phyloP scores from a whole-genome alignment of 192 early-diverging fungal species.

The Umbelopsis sp. region DNA sequence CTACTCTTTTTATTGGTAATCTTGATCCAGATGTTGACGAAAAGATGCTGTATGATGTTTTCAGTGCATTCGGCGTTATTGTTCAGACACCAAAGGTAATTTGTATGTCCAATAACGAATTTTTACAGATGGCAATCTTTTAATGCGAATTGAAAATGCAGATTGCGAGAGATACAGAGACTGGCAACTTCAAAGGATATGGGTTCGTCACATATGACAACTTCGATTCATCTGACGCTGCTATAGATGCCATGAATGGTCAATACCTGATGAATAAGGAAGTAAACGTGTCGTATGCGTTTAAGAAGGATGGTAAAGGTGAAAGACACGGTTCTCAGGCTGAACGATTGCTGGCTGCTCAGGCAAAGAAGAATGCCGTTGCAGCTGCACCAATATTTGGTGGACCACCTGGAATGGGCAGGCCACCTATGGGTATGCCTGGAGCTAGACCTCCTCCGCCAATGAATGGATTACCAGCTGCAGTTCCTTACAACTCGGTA shows the following conservation, averaged over 20 bases:
- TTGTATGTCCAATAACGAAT: neutral
- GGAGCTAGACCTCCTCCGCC: constrained; percentile 14
- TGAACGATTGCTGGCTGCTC: constrained; percentile 89
- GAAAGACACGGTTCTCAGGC: constrained; percentile 95
- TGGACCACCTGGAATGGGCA: constrained; percentile 36
- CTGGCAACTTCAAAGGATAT: constrained; percentile 88
- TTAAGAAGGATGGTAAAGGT: constrained; percentile 98
- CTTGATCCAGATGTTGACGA: constrained; percentile 92
- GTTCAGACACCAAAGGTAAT: constrained; percentile 78
- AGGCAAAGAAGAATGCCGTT: constrained; percentile 81
- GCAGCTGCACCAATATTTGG: constrained; percentile 76
- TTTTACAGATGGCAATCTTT: neutral
- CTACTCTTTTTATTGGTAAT: constrained; percentile 95
- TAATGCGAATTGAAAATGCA: constrained; percentile 13
- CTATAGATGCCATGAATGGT: constrained; percentile 97
- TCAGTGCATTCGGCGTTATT: constrained; percentile 92
- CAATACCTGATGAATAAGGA: constrained; percentile 95
- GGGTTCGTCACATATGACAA: constrained; percentile 91
- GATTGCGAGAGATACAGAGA: constrained; percentile 83
- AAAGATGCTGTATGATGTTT: constrained; percentile 91
- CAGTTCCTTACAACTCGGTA: constrained; percentile 14
- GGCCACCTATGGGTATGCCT: constrained; percentile 7
- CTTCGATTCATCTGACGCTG: constrained; percentile 96
- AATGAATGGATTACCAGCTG: neutral
- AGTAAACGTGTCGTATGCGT: constrained; percentile 89